Percentiles rank a stretch among this genome's conserved stretches.
Conservation (phyloP, 2,329 filamentous ascomycete genomes). For the Sclerotinia sclerotiorum region DNA sequence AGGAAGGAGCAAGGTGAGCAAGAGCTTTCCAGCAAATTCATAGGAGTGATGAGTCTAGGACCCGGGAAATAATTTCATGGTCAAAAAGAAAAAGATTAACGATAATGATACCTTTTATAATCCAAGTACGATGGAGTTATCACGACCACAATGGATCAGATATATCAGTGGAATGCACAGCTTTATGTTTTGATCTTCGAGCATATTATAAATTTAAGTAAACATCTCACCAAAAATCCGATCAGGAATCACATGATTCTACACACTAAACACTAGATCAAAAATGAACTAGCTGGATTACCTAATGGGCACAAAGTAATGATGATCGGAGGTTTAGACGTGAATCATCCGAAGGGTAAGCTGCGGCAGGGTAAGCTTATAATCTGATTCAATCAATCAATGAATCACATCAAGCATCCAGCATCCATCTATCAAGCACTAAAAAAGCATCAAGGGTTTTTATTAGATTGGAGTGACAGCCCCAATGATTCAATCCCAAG, state of each 20-base stretch:
- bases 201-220: background rate
- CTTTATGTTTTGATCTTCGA: background rate
- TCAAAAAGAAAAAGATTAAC: background rate
- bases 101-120: background rate
- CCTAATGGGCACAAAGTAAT: background rate
- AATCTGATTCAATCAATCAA: background rate
- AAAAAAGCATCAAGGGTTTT: slow-evolving; percentile 1
- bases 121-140: background rate
- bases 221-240: background rate
- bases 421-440: background rate
- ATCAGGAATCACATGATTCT: background rate
- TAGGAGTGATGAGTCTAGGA: background rate
- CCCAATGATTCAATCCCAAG: background rate
- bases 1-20: slow-evolving; percentile 8
- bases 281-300: background rate
- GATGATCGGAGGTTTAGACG: slow-evolving; percentile 2
- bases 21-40: slow-evolving; percentile 17
- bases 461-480: background rate
- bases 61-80: background rate
- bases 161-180: background rate
- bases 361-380: background rate
- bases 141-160: background rate
- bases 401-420: background rate
- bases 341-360: slow-evolving; percentile 4
- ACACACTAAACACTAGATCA: background rate